Evolutionary conservation across 83 land plant species (phyloP).

Genomic region (Thuja plicata): DNA sequence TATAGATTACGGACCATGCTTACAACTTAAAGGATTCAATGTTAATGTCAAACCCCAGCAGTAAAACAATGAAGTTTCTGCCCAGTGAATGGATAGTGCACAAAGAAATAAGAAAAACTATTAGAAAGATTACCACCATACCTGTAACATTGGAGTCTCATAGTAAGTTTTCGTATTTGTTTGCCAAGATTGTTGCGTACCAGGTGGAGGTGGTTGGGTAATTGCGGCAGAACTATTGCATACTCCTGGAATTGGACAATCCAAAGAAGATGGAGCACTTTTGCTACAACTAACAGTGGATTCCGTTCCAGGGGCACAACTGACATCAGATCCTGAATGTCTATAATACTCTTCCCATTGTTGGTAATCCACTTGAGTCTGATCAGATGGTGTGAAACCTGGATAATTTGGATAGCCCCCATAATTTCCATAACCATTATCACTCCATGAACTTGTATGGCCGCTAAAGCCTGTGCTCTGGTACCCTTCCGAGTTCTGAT

Average conservation of each 20-base stretch:
- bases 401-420: constrained; percentile 40
- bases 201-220: constrained; percentile 69
- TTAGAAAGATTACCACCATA: constrained; percentile 18
- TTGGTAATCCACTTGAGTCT: constrained; percentile 66
- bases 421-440: constrained; percentile 50
- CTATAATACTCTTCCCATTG: constrained; percentile 76
- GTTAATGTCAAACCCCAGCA: background rate
- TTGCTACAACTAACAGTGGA: constrained; percentile 21
- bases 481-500: constrained; percentile 72
- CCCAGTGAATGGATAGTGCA: background rate
- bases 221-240: constrained; percentile 31
- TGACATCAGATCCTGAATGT: constrained; percentile 46
- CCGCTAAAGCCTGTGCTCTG: constrained; percentile 44
- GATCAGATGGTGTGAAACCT: constrained; percentile 29
- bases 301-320: constrained; percentile 75
- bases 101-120: background rate
- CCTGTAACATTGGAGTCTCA: constrained; percentile 53
- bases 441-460: constrained; percentile 67
- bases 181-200: constrained; percentile 63
- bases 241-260: constrained; percentile 49
- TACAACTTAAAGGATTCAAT: background rate
- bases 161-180: constrained; percentile 36
- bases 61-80: background rate
- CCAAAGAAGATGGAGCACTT: constrained; percentile 27
- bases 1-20: background rate